Evolutionary conservation across 805 yeast species (phyloP).

Genomic region (Lipomyces sp.): DNA sequence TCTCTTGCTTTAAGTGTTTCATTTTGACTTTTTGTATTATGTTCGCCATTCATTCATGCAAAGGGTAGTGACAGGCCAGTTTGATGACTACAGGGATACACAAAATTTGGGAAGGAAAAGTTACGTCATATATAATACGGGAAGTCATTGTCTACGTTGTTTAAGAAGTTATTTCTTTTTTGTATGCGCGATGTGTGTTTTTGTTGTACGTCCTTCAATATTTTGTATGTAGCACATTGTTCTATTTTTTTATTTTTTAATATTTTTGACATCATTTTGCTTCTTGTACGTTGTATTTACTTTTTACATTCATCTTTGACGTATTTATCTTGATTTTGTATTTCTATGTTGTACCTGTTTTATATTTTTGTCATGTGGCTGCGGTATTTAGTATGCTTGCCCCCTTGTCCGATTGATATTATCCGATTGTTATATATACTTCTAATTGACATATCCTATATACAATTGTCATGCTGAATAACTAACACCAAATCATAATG

Average conservation of each 20-base stretch:
- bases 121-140: slow-evolving; percentile 15
- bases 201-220: not conserved
- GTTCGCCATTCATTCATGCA: not conserved
- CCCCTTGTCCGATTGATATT: too few relatives aligned
- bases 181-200: slow-evolving; percentile 12
- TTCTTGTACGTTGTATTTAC: not conserved
- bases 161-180: not conserved
- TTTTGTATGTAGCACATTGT: slow-evolving; percentile 7
- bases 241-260: not conserved
- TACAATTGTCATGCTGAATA: not conserved
- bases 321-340: not conserved
- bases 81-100: slow-evolving; percentile 4
- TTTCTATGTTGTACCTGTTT: slow-evolving; percentile 5
- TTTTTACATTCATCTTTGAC: not conserved
- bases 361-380: slow-evolving; percentile 4
- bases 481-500: not conserved
- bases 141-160: not conserved
- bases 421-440: slow-evolving; percentile 1
- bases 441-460: not conserved
- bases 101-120: slow-evolving; percentile 6
- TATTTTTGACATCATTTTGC: not conserved
- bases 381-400: not conserved
- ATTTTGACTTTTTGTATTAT: slow-evolving; percentile 2
- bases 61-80: not conserved
- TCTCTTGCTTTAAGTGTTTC: not conserved